Evolutionary conservation across 2,329 filamentous ascomycete species (phyloP).

Genomic region (Cercospora sojina): DNA sequence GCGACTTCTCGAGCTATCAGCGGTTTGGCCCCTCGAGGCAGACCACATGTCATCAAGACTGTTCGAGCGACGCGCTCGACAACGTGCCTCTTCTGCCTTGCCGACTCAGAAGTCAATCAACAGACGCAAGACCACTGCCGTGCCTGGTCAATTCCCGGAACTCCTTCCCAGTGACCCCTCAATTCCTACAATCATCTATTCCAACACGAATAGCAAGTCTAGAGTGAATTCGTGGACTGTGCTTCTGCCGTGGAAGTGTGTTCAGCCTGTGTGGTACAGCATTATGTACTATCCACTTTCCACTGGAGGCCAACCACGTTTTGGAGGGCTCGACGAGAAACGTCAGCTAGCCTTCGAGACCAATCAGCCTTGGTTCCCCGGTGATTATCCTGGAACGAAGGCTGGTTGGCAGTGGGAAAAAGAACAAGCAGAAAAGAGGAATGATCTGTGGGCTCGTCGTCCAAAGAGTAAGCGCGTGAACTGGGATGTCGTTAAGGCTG

Average conservation of each 20-base stretch:
- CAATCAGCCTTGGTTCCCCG: slow-evolving; percentile 77
- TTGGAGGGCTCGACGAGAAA: slow-evolving; percentile 77
- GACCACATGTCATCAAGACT: slow-evolving; percentile 47
- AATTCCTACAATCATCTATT: slow-evolving; percentile 72
- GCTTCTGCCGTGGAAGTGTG: slow-evolving; percentile 86
- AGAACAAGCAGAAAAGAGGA: slow-evolving; percentile 59
- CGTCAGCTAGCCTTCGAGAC: slow-evolving; percentile 81
- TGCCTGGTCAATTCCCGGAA: slow-evolving; percentile 63
- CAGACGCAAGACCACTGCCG: slow-evolving; percentile 64
- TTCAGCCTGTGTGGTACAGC: slow-evolving; percentile 80
- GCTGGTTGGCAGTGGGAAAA: slow-evolving; percentile 78
- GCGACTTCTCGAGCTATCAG: slow-evolving; percentile 59
- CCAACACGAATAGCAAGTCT: slow-evolving; percentile 39
- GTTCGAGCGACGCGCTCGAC: slow-evolving; percentile 67
- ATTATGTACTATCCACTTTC: slow-evolving; percentile 79
- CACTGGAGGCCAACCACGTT: slow-evolving; percentile 74
- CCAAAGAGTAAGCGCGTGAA: slow-evolving; percentile 79
- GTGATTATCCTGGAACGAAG: slow-evolving; percentile 75
- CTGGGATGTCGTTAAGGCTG: slow-evolving; percentile 73
- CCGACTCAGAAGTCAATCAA: slow-evolving; percentile 78
- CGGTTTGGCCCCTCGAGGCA: slow-evolving; percentile 66
- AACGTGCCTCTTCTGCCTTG: slow-evolving; percentile 64
- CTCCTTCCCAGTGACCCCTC: slow-evolving; percentile 63
- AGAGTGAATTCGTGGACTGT: slow-evolving; percentile 74
- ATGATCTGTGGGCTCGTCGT: slow-evolving; percentile 68